Conservation (phyloP, 1,139 yeast species). For the Candida freyschussii region DNA sequence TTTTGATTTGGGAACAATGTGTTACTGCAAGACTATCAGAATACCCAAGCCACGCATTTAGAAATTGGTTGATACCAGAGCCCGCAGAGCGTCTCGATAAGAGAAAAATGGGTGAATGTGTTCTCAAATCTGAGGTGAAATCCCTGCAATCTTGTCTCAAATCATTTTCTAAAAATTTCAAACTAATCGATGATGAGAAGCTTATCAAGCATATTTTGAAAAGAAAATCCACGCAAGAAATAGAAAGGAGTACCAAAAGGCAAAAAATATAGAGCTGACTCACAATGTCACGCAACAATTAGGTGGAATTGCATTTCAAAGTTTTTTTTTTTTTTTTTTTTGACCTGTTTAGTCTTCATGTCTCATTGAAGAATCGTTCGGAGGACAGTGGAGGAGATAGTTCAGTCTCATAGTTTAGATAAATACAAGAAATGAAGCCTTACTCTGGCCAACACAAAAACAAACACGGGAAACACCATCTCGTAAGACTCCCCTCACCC, state of each 20-base stretch:
- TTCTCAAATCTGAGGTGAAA: conserved; percentile 47
- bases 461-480: no score
- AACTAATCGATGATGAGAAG: conserved; percentile 52
- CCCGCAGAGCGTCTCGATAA: conserved; percentile 15
- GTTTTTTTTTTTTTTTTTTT: no score
- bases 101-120: conserved; percentile 46
- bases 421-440: no score
- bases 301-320: background rate
- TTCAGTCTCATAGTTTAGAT: no score
- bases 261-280: conserved; percentile 12
- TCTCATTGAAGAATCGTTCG: no score
- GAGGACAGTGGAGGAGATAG: no score
- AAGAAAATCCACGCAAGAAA: conserved; percentile 34
- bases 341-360: no score
- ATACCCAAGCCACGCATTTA: conserved; percentile 29
- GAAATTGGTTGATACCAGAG: conserved; percentile 21
- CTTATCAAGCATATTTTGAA: conserved; percentile 52
- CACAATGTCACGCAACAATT: background rate
- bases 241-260: conserved; percentile 11
- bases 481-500: background rate
- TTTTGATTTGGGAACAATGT: conserved; percentile 24
- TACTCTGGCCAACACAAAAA: no score
- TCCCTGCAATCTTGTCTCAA: conserved; percentile 42
- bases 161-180: conserved; percentile 32
- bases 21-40: conserved; percentile 27